Conservation (phyloP, 441 rosid species). For the Mallotus repandus region DNA sequence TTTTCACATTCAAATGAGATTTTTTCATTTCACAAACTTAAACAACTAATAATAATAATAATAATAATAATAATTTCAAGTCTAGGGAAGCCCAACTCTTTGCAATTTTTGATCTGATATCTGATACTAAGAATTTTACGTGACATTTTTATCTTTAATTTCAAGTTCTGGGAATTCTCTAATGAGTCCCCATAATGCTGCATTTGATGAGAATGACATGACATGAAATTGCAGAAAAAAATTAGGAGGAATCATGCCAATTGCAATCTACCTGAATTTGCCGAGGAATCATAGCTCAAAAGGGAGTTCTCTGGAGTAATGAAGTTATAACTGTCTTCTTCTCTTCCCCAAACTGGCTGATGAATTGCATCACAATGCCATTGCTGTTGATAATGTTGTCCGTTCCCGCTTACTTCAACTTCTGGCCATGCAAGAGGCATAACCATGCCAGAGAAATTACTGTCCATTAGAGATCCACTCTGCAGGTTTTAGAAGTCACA, state of each 20-base stretch:
- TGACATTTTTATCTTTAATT: background rate
- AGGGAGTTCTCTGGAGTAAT: slow-evolving; percentile 58
- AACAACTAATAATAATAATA: too few relatives aligned
- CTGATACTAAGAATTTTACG: background rate
- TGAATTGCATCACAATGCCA: slow-evolving; percentile 55
- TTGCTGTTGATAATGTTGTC: slow-evolving; percentile 65
- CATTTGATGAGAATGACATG: too few relatives aligned
- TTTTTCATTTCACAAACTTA: background rate
- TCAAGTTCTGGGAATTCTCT: too few relatives aligned
- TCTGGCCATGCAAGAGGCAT: slow-evolving; percentile 72
- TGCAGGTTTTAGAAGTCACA: slow-evolving; percentile 32
- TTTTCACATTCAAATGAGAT: background rate
- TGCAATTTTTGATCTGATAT: background rate
- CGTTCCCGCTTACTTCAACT: slow-evolving; percentile 41
- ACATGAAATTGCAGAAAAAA: background rate
- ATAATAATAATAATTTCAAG: too few relatives aligned
- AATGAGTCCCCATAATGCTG: too few relatives aligned
- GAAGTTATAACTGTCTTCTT: slow-evolving; percentile 55
- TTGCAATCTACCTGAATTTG: slow-evolving; percentile 58
- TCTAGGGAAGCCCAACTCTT: background rate
- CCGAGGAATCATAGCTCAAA: slow-evolving; percentile 55
- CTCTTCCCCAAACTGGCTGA: slow-evolving; percentile 64
- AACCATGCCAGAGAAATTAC: slow-evolving; percentile 51
- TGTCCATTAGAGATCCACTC: slow-evolving; percentile 55
- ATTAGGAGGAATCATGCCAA: background rate